These are phyloP conservation scores for Benincasa hispida DNA, from an alignment of 306 rosid genomes.

Conservation along the genomic window DNA sequence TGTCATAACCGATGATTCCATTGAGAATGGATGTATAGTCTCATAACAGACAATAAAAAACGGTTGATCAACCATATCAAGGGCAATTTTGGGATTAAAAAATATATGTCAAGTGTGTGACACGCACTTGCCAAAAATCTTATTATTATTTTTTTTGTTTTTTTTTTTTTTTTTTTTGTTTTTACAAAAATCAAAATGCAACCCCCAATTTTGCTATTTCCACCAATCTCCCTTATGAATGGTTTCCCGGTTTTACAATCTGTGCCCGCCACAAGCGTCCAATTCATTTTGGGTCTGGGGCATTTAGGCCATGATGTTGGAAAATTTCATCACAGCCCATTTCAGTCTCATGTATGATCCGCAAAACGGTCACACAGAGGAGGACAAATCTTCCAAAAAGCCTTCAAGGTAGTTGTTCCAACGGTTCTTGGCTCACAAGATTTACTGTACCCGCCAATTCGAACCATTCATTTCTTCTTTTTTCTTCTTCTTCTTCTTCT, in stretches of 20 bases:
- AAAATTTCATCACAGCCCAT: not conserved
- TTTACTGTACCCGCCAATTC: conserved; percentile 10
- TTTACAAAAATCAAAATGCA: too few relatives aligned
- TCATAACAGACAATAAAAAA: too few relatives aligned
- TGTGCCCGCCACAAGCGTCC: not conserved
- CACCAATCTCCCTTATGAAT: too few relatives aligned
- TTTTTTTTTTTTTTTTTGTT: too few relatives aligned
- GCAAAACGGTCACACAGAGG: not conserved
- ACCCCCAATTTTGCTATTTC: too few relatives aligned
- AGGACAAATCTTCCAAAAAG: not conserved
- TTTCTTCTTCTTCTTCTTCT: not conserved
- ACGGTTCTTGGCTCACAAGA: conserved; percentile 6
- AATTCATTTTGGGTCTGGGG: not conserved
- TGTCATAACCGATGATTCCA: too few relatives aligned
- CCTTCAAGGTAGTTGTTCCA: not conserved
- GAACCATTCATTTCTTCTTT: not conserved
- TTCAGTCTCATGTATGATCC: not conserved
- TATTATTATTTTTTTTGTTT: too few relatives aligned
- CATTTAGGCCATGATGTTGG: not conserved
- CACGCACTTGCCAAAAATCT: too few relatives aligned
- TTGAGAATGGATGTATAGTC: too few relatives aligned
- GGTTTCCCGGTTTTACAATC: not conserved
- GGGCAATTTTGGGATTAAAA: too few relatives aligned
- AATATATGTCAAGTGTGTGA: too few relatives aligned
- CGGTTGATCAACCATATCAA: too few relatives aligned